Base-by-base conservation (phyloP, 1,139 yeast genomes). In the Diutina rugosa region DNA sequence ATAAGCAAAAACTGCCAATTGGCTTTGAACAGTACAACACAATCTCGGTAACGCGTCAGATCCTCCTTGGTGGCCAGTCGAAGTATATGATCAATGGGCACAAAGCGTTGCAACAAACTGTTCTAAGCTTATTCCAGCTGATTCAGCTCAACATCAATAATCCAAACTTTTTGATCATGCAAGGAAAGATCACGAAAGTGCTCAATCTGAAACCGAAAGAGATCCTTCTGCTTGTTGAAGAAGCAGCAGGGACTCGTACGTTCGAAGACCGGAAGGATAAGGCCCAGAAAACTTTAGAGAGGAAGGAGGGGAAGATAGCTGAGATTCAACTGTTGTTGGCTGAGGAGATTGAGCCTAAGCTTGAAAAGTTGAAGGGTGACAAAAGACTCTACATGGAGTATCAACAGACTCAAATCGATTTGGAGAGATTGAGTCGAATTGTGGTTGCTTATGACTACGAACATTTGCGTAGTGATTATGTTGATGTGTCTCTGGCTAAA, bases 151-250 rank as follows among this genome's bases (percentile, higher is more conserved):
- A 95, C 66, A 91, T 95, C 69, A 93, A 95, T 68, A 93, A 93
- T 65, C 99, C 99, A 45, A 95, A 93, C 69, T 95, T 95, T 69
- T 77, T 95, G 64, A 95, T 95, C 65, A 93, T 95, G 99, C 99
- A 95, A 71, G 99, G 99, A 59, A 87, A 90, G 66, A 95, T 95
- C 70, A 95, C 99, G 45, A 93, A 95, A 68, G 98, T 95, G 58
- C 78, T 95, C 65, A 93, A 95, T 69, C 93, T 93, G 99, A 90
- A 89, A 65, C 95, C 99, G 0, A 72, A 82, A 2, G 99, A 95
- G 67, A 88, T 91, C 45, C 72, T 95, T 62, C 85, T 97, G 3
- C 77, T 93, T 62, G 90, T 95, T 59, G 99, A 93, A 71, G 99
- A 95, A 71, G 99, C 99, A 0, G 97, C 99, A 0, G 99, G 99